Conservation (phyloP, 1,284 basidiomycete species). For the Austropuccinia psidii region DNA sequence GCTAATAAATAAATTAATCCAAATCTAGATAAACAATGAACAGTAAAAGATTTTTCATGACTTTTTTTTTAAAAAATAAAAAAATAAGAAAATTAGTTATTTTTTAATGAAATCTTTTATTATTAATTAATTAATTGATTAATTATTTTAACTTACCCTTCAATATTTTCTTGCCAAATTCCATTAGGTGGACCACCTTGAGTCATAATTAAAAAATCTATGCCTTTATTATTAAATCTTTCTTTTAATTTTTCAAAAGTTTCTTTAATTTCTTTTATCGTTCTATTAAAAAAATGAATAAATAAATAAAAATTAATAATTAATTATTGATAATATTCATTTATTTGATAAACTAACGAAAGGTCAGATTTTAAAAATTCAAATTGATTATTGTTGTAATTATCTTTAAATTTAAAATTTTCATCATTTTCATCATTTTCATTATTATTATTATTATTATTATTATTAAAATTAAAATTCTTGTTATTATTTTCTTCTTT, state of each 20-base stretch:
- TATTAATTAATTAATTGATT: too few relatives aligned
- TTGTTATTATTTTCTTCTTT: too few relatives aligned
- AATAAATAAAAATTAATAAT: neutral
- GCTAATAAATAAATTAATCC: conserved; percentile 46
- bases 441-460: too few relatives aligned
- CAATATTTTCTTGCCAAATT: conserved; percentile 36
- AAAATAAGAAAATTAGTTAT: conserved; percentile 32
- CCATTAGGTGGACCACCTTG: conserved; percentile 44
- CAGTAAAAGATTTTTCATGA: conserved; percentile 46
- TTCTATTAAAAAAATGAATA: conserved; percentile 1
- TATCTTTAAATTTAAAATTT: too few relatives aligned
- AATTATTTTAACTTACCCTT: conserved; percentile 14
- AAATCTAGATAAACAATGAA: conserved; percentile 48
- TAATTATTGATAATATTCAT: neutral
- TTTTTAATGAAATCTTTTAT: neutral
- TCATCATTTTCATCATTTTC: too few relatives aligned
- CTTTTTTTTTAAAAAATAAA: conserved; percentile 35
- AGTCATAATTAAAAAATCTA: conserved; percentile 48
- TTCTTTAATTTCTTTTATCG: conserved; percentile 18
- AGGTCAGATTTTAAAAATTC: conserved; percentile 33
- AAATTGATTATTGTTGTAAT: too few relatives aligned
- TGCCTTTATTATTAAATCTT: conserved; percentile 37
- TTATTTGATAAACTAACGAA: conserved; percentile 8
- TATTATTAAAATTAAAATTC: too few relatives aligned
- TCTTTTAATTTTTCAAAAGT: conserved; percentile 3